Base-by-base conservation (phyloP, 495 filamentous ascomycete species). In the Annulohypoxylon bovei region DNA sequence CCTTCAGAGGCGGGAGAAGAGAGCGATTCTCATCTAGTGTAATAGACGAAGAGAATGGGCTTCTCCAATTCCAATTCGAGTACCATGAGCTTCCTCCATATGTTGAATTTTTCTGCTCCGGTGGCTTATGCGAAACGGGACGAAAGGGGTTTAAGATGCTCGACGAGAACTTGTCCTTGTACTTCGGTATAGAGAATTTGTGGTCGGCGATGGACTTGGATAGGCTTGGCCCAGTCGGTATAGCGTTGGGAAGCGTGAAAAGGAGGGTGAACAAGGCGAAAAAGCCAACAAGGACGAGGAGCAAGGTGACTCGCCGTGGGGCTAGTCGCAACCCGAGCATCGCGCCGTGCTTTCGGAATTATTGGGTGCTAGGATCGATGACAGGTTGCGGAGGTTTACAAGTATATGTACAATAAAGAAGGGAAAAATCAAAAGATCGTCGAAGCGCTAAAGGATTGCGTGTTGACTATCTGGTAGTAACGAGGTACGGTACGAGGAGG, bases 21-120 rank as follows among this genome's bases (percentile, higher is more conserved):
- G 91, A 89, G 47, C 94, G 85, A 66, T 89, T 88, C 79, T 97
- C 94, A 70, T 97, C 94, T 33, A 93, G 84, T 0, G 94, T 96
- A 49, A 95, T 86, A 27, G 89, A 86, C 28, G 88, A 93, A 39
- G 94, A 97, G 78, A 97, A 98, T 12, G 94, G 94, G 9, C 77
- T 76, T 65, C 92, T 81, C 95, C 95, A 98, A 75, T 89, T 91
- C 88, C 89, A 94, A 76, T 95, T 89, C 65, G 85, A 89, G 78
- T 93, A 93, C 95, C 95, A 99, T 71, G 86, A 90, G 58, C 88
- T 87, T 67, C 90, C 91, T 54, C 88, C 92, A 71, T 87, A 90
- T 6, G 91, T 91, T 72, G 91, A 94, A 74, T 93, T 92, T 46
- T 90, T 87, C 75, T 93, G 89, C 18, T 82, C 78, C 22, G 90